phyloP scores from a whole-genome alignment of 2,329 filamentous ascomycete genomes.

The Colletotrichum tropicale region DNA sequence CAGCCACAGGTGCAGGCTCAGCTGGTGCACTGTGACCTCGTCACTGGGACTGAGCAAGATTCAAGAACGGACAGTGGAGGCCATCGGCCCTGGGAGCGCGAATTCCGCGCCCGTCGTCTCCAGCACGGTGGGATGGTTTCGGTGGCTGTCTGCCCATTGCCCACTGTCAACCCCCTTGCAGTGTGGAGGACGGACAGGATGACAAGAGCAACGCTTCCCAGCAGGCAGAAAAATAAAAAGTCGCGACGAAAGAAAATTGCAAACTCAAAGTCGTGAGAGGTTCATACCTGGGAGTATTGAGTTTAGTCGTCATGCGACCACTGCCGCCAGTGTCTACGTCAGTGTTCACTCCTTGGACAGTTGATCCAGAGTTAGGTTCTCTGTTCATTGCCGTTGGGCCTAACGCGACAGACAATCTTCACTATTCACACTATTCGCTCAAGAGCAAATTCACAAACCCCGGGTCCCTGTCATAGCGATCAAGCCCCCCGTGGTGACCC shows the following conservation, averaged over 20 bases:
- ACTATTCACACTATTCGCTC: neutral
- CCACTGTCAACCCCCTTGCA: conserved; percentile 1
- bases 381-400: neutral
- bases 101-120: neutral
- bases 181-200: neutral
- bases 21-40: neutral
- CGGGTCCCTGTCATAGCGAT: conserved; percentile 2
- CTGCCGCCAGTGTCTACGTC: neutral
- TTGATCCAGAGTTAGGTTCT: neutral
- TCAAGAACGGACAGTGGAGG: neutral
- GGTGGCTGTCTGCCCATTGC: conserved; percentile 5
- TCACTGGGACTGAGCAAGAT: neutral
- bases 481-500: conserved; percentile 4
- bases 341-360: neutral
- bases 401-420: neutral
- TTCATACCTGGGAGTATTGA: neutral
- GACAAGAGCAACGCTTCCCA: neutral
- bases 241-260: neutral
- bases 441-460: neutral
- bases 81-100: neutral
- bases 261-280: neutral
- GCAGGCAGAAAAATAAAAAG: neutral
- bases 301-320: neutral
- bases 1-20: neutral
- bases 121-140: conserved; percentile 1